Conservation (phyloP, 2,329 filamentous ascomycete species). For the Penicillium sp. region DNA sequence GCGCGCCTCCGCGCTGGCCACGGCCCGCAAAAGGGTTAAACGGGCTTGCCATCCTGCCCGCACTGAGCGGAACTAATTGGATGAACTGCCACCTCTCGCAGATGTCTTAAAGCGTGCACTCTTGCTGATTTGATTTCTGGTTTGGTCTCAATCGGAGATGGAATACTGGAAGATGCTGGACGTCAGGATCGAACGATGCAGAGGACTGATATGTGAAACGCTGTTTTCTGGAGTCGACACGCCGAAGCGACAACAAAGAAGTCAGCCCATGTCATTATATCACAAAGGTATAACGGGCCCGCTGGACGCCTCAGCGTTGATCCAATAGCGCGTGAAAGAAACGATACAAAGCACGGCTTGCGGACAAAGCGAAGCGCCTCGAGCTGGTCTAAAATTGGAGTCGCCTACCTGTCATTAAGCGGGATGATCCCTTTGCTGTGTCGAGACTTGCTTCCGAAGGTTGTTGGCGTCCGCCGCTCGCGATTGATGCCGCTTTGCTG, state of each 20-base stretch:
- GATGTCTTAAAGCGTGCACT: background rate
- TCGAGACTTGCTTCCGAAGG: background rate
- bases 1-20: slow-evolving; percentile 26
- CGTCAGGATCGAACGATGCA: background rate
- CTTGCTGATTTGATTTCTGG: background rate
- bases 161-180: background rate
- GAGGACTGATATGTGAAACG: background rate
- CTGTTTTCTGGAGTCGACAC: slow-evolving; percentile 14
- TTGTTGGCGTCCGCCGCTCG: background rate
- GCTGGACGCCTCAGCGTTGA: background rate
- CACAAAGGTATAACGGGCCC: background rate
- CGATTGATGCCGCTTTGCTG: background rate
- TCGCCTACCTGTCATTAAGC: background rate
- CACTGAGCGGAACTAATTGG: slow-evolving; percentile 23
- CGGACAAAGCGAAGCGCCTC: background rate
- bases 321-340: background rate
- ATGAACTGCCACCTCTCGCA: slow-evolving; percentile 17
- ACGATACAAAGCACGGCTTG: slow-evolving; percentile 1
- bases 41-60: slow-evolving; percentile 35
- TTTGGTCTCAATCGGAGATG: background rate
- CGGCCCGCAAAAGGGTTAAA: slow-evolving; percentile 31
- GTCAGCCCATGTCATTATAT: slow-evolving; percentile 15
- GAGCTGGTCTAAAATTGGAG: background rate
- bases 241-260: slow-evolving; percentile 19
- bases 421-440: background rate